Evolutionary conservation across 2,329 filamentous ascomycete genomes (phyloP), one percentile per base, ranked within the genome.

Genomic region (Xylariaceae sp.): DNA sequence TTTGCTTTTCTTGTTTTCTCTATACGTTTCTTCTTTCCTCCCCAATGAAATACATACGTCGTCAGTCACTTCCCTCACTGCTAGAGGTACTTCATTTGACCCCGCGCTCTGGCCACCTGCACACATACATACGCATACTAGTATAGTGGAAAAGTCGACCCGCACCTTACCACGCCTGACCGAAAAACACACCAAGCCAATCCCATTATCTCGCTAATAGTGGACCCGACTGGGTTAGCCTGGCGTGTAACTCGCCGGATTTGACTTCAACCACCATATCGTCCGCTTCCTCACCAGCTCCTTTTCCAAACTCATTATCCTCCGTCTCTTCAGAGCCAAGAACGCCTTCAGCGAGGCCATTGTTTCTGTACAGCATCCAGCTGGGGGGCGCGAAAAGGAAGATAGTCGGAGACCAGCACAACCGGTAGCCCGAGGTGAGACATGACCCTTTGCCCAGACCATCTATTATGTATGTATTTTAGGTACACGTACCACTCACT

Each of bases 351-450:
- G 32, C 14, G 14, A 37, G 32, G 32, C 32, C 32, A 37, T 37
- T 37, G 32, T 37, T 14, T 10, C 12, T 37, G 32, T 16, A 40
- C 44, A 57, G 45, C 57, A 62, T 46, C 56, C 57, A 63, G 55
- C 53, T 57, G 60, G 60, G 58, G 60, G 58, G 55, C 53, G 60
- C 54, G 56, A 59, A 63, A 26, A 57, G 54, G 59, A 61, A 57
- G 59, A 62, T 42, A 61, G 54, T 55, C 57, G 62, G 60, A 61
- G 51, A 29, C 50, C 54, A 55, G 43, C 50, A 50, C 53, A 59
- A 53, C 52, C 59, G 51, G 37, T 20, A 42, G 54, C 57, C 61
- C 62, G 62, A 63, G 67, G 67, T 69, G 61, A 69, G 67, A 69
- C 66, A 68, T 55, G 50, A 52, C 61, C 60, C 59, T 60, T 64